Percentiles rank a stretch among this genome's conserved stretches.
Conservation (phyloP, 306 rosid genomes). For the Dryas alaskensis region DNA sequence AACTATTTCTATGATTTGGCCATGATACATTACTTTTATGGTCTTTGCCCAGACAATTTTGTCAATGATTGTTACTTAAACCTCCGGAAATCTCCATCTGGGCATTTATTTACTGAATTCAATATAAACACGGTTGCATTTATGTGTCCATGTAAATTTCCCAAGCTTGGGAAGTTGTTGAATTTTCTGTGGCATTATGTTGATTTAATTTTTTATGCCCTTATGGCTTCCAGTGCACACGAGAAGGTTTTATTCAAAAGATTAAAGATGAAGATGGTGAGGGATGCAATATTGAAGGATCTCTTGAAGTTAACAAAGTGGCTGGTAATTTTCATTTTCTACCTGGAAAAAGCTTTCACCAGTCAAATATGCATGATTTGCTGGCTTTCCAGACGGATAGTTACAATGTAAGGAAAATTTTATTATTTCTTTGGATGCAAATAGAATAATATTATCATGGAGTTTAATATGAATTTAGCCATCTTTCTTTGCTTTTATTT, state of each 20-base stretch:
- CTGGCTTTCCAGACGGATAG: conserved; percentile 48
- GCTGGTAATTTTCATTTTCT: conserved; percentile 85
- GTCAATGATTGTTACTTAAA: too few relatives aligned
- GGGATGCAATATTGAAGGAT: conserved; percentile 86
- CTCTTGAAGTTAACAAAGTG: conserved; percentile 86
- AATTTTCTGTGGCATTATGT: conserved; percentile 8
- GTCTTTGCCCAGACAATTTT: too few relatives aligned
- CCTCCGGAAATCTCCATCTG: too few relatives aligned
- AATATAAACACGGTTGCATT: too few relatives aligned
- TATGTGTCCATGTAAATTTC: too few relatives aligned
- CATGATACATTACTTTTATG: too few relatives aligned
- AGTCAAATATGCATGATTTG: conserved; percentile 52
- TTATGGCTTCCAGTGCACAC: conserved; percentile 65
- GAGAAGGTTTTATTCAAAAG: conserved; percentile 80
- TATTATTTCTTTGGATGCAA: background rate
- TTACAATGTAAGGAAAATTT: conserved; percentile 59
- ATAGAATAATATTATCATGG: background rate
- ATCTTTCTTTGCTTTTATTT: conserved; percentile 17
- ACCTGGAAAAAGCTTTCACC: conserved; percentile 82
- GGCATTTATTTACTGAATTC: too few relatives aligned
- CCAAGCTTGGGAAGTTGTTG: background rate
- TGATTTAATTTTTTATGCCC: conserved; percentile 21
- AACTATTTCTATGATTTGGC: too few relatives aligned
- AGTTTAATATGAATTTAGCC: conserved; percentile 2
- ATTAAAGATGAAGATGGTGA: conserved; percentile 91